Base-by-base conservation (phyloP, 805 yeast species). In the Metschnikowia similis region DNA sequence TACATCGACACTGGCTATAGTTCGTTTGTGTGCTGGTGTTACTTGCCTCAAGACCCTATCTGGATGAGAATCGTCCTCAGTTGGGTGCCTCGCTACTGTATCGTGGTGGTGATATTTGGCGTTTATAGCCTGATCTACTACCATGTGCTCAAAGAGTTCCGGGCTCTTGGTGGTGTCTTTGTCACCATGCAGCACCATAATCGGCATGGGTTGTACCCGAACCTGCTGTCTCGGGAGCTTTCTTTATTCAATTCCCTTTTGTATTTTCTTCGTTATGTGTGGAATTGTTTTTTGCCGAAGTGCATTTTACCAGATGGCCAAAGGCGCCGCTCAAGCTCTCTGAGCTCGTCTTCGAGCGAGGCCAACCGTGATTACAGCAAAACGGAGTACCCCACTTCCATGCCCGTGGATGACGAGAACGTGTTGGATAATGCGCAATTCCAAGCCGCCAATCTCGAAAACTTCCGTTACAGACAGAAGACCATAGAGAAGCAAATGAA, bases 81-180 rank as follows among this genome's bases (percentile, higher is more conserved):
- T 55, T 91, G 96, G 96, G 83, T 82, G 1, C 90, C 95, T 10
- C 74, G 97, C 45, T 89, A 82, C 62, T 66, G 80, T 50, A 79
- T 90, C 48, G 77, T 87, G 51, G 62, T 86, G 8, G 60, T 77
- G 27, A 87, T 91, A 55, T 59, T 87, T 34, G 64, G 74, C 3
- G 80, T 89, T 41, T 90, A 90, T 65, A 70, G 80, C 45, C 73
- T 85, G 35, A 84, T 90, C 46, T 90, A 90, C 65, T 67, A 80
- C 52, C 87, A 85, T 60, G 92, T 90, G 26, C 74, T 81, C 50
- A 69, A 72, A 35, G 87, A 88, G 59, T 80, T 83, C 61, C 75
- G 77, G 36, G 66, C 69, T 8, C 77, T 84, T 43, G 80, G 83
- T 45, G 80, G 80, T 8, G 72, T 69, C 2, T 71, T 72, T 55